Evolutionary conservation across 306 rosid genomes (phyloP), one percentile per base, ranked within the genome.

Genomic region (Citrullus amarus): DNA sequence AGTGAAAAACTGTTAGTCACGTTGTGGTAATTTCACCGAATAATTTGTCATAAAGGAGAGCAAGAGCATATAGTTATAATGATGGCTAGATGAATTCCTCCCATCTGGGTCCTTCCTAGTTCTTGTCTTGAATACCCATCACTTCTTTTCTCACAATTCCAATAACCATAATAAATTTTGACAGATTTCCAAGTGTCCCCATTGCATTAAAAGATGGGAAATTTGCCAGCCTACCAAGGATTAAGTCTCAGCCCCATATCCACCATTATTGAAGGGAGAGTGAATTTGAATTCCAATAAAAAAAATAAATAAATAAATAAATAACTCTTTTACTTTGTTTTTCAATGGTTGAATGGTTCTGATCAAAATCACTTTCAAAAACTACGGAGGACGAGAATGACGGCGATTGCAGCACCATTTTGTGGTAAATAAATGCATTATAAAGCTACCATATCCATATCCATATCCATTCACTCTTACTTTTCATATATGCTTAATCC

Each of bases 131-230:
- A 72, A 4, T 72, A 72, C 77, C 44, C 77, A 72, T 72, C 77
- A 51, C 78, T 73, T 51, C 61, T 16, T 73, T 73, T 51, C 77
- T 72, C 41, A 25, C 3, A 22, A 71, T 7, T 46, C 43, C 77
- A 48, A 48, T 72, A 70, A 73, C 78, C 61, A 51, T 53, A 73
- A 51, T 73, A 73, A 73, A 73, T 73, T 73, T 73, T 73, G 78
- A 73, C 78, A 73, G 78, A 50, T 73, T 53, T 73, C 3, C 1
- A 28, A 73, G 78, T 73, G 78, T 51, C 78, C 78, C 78, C 61
- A 73, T 28, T 15, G 61, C 78, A 73, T 73, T 73, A 73, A 73
- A 73, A 53, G 39, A 28, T 53, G 17, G 22, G 61, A 51, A 73
- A 30, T 28, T 73, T 73, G 78, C 78, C 78, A 73, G 78, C 61